phyloP scores from a whole-genome alignment of 202 grass and related monocot genomes.

The Dendrocalamus latiflorus region DNA sequence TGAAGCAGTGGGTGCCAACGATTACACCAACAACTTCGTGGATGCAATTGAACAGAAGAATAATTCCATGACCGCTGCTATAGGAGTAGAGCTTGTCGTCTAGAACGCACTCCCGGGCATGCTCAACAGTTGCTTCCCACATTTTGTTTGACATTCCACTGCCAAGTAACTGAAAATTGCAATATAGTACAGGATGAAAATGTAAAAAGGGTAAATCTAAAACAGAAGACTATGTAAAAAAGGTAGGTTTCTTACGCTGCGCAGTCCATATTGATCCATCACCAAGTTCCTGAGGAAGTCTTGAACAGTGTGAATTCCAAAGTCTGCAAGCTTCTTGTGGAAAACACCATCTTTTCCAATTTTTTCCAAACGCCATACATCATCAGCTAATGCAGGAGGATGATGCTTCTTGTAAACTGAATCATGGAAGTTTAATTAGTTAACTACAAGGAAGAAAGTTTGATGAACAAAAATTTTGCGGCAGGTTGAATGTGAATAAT shows the following conservation, averaged over 20 bases:
- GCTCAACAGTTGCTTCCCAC: conserved; percentile 92
- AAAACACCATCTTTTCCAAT: conserved; percentile 98
- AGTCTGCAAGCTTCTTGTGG: conserved; percentile 91
- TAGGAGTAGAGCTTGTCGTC: conserved; percentile 88
- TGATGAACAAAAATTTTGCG: not conserved
- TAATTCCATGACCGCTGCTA: conserved; percentile 50
- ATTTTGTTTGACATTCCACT: conserved; percentile 99
- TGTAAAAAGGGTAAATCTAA: no score
- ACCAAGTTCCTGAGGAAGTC: no score
- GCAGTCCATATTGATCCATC: no score
- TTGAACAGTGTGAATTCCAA: no score
- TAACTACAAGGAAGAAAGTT: not conserved
- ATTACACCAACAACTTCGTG: conserved; percentile 66
- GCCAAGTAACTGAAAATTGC: conserved; percentile 64
- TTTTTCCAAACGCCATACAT: conserved; percentile 95
- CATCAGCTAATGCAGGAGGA: conserved; percentile 74
- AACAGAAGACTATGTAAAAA: no score
- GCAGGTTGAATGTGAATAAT: not conserved
- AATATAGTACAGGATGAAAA: not conserved
- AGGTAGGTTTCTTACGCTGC: no score
- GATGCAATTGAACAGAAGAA: conserved; percentile 81
- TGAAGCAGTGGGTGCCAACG: conserved; percentile 63
- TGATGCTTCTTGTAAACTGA: conserved; percentile 99
- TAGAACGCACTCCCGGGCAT: conserved; percentile 81
- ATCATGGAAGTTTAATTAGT: not conserved